Conservation (phyloP, 2,329 filamentous ascomycete genomes). For the Alternaria sp. region DNA sequence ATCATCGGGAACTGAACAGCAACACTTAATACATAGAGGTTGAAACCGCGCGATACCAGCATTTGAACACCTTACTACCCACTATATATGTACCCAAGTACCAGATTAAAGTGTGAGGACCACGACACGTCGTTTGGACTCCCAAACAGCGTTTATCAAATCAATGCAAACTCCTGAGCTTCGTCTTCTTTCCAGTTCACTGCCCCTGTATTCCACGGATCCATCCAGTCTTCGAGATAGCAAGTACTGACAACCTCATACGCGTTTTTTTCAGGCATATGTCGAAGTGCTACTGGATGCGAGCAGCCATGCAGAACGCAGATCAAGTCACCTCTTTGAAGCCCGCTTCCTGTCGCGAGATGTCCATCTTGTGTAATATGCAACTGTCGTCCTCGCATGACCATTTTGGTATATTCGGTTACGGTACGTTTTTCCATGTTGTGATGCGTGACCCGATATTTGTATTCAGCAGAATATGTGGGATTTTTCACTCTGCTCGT, state of each 20-base stretch:
- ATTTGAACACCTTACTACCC: too few species aligned
- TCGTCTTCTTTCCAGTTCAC: not conserved
- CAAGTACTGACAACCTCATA: not conserved
- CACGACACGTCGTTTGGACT: not conserved
- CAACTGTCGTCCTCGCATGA: not conserved
- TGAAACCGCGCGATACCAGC: too few species aligned
- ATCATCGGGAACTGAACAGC: too few species aligned
- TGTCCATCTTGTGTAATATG: not conserved
- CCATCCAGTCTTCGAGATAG: not conserved
- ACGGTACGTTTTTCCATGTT: too few species aligned
- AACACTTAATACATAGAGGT: too few species aligned
- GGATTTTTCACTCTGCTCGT: too few species aligned
- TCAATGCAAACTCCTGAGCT: not conserved
- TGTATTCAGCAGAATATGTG: too few species aligned
- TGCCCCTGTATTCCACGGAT: not conserved
- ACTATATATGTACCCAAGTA: too few species aligned
- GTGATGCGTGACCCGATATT: too few species aligned
- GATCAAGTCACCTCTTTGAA: accelerated
- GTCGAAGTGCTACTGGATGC: not conserved
- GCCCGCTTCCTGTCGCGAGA: not conserved
- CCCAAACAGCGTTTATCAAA: not conserved
- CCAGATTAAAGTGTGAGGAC: too few species aligned
- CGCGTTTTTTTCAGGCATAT: accelerated
- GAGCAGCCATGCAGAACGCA: not conserved
- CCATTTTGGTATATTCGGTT: accelerated